Base-by-base conservation (phyloP, 2,329 filamentous ascomycete genomes). In the Talaromyces sp. region DNA sequence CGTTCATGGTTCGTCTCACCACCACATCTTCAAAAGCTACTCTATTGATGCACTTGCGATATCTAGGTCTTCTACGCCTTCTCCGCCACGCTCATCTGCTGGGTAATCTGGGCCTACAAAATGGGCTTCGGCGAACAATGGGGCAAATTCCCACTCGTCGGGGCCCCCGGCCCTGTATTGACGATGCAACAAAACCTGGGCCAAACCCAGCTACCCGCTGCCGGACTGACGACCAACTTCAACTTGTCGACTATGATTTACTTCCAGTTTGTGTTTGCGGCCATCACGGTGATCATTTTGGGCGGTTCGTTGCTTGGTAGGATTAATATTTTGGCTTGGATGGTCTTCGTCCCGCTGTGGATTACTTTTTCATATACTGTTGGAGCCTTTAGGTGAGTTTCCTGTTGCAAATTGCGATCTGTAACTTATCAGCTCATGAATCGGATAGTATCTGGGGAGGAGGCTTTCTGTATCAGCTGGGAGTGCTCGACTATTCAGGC, bases 201-300 rank as follows among this genome's bases (percentile, higher is more conserved):
- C 15, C 82, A 83, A 70, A 79, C 80, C 1, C 65, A 67, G 25
- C 72, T 84, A 1, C 81, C 81, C 2, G 77, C 78, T 22, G 78
- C 82, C 6, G 74, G 68, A n/a, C 59, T 81, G 22, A 70, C 68
- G 6, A 77, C 80, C 61, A 76, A 77, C 67, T 83, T 81, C 67
- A 80, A 81, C 0, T 72, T 81, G 63, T 75, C 78, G 5, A 84
- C 82, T 2, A 84, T 84, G 82, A 74, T 84, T 0, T 84, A 84
- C 71, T 84, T 84, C 73, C 82, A 84, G 68, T 84, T 84, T 68
- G 82, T 83, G 56, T 84, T 84, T 72, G 82, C 82, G 0, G 82
- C 81, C 49, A 84, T 84, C 68, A 84, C 82, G 0, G 69, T 84
- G 1, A 76, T 83, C 60, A 80, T 84, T 53, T 71, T 80, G 63